Percentiles rank a stretch among this genome's conserved stretches.
Conservation (phyloP, 176 grass and related monocot species). For the Triticum monococcum region DNA sequence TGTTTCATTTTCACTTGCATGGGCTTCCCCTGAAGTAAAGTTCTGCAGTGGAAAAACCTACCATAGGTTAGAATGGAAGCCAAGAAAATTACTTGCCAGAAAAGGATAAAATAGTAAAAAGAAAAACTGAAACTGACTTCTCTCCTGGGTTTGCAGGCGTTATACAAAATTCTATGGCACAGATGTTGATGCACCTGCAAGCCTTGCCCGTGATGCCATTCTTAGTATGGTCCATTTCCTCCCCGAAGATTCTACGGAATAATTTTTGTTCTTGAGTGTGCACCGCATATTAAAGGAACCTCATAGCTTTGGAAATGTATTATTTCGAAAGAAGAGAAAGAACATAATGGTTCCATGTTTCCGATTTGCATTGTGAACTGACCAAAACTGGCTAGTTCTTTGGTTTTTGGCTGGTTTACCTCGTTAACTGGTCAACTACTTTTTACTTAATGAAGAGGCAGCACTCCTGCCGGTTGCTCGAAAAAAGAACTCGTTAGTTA, state of each 20-base stretch:
- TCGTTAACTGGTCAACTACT: background rate
- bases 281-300: background rate
- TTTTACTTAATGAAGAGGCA: background rate
- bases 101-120: slow-evolving; percentile 15
- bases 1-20: slow-evolving; percentile 94
- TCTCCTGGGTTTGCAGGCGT: slow-evolving; percentile 48
- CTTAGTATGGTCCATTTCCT: slow-evolving; percentile 43
- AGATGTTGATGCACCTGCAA: slow-evolving; percentile 70
- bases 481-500: background rate
- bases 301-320: background rate
- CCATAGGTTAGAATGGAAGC: slow-evolving; percentile 56
- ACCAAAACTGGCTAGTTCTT: background rate
- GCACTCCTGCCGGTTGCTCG: background rate
- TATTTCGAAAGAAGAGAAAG: slow-evolving; percentile 9
- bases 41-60: slow-evolving; percentile 92
- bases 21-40: slow-evolving; percentile 98
- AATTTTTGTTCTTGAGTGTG: slow-evolving; percentile 17
- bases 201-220: slow-evolving; percentile 84
- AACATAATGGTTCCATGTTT: background rate
- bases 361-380: slow-evolving; percentile 10
- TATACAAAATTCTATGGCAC: slow-evolving; percentile 98
- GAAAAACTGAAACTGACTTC: background rate
- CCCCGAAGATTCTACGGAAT: background rate
- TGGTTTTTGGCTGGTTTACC: background rate
- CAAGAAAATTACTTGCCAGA: background rate